Evolutionary conservation across 352 stramenopile genomes (phyloP).

Genomic region (Aphanomyces cochlioides): DNA sequence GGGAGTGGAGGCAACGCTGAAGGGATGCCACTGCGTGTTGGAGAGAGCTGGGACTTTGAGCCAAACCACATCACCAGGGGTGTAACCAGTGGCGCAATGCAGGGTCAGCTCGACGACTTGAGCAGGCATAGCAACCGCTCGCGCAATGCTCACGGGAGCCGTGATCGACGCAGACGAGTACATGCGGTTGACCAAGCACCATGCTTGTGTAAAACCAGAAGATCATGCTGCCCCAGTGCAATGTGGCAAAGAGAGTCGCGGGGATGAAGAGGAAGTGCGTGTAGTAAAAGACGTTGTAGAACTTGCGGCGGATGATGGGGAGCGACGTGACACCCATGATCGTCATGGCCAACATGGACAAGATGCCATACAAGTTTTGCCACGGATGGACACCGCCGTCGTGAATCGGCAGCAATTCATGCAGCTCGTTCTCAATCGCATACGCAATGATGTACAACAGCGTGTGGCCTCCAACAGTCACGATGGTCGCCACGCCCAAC

Average conservation of each 20-base stretch:
- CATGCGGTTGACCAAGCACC: conserved; percentile 39
- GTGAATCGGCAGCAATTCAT: conserved; percentile 39
- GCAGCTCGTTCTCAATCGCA: conserved; percentile 32
- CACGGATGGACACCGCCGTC: conserved; percentile 44
- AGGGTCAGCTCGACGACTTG: conserved; percentile 43
- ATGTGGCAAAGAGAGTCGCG: conserved; percentile 36
- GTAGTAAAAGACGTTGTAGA: conserved; percentile 49
- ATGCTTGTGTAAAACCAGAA: conserved; percentile 45
- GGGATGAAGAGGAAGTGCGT: conserved; percentile 43
- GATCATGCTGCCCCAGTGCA: conserved; percentile 50
- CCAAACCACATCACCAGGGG: conserved; percentile 58
- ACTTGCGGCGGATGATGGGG: conserved; percentile 40
- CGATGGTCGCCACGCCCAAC: conserved; percentile 46
- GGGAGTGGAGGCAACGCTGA: conserved; percentile 36
- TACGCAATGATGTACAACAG: conserved; percentile 39
- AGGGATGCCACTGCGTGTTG: conserved; percentile 37
- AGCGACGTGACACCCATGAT: conserved; percentile 38
- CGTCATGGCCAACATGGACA: conserved; percentile 42
- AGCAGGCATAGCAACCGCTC: conserved; percentile 32
- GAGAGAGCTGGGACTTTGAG: conserved; percentile 64
- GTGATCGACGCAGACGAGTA: conserved; percentile 35
- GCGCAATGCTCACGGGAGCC: conserved; percentile 35
- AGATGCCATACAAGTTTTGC: conserved; percentile 49
- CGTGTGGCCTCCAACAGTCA: conserved; percentile 47
- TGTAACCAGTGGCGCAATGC: conserved; percentile 47